Percentiles rank a stretch among this genome's conserved stretches.
phyloP scores from a whole-genome alignment of 371 early-diverging fungal species.

The Blastocladiella emersonii region DNA sequence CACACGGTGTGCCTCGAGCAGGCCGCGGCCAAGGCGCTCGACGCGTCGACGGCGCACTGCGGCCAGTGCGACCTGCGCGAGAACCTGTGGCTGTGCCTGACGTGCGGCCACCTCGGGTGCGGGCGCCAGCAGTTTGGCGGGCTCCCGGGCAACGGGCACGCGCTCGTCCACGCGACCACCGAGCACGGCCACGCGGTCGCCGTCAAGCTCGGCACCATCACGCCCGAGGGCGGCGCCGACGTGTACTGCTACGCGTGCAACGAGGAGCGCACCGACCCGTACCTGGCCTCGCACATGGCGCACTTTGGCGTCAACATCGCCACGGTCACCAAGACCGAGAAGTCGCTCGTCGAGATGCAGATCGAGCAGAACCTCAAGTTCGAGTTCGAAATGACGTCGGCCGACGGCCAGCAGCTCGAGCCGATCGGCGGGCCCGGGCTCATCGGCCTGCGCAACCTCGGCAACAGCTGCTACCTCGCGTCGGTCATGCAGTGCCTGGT shows the following conservation, averaged over 20 bases:
- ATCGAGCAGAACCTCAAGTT: slow-evolving; percentile 90
- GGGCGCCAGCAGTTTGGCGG: slow-evolving; percentile 86
- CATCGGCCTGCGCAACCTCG: slow-evolving; percentile 86
- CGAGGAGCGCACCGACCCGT: slow-evolving; percentile 67
- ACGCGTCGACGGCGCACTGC: slow-evolving; percentile 51
- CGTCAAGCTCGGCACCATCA: slow-evolving; percentile 89
- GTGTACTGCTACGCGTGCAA: slow-evolving; percentile 85
- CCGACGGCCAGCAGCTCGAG: slow-evolving; percentile 74
- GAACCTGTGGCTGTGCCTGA: slow-evolving; percentile 53
- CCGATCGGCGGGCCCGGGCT: slow-evolving; percentile 78
- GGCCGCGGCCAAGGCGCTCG: slow-evolving; percentile 13
- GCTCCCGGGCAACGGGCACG: slow-evolving; percentile 98
- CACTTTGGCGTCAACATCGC: slow-evolving; percentile 80
- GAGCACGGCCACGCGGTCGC: slow-evolving; percentile 68
- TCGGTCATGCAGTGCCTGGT: slow-evolving; percentile 80
- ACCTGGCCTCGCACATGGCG: slow-evolving; percentile 56
- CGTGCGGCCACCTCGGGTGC: slow-evolving; percentile 48
- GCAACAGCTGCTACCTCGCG: slow-evolving; percentile 96
- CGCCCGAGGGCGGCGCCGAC: slow-evolving; percentile 93
- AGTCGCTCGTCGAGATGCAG: slow-evolving; percentile 84
- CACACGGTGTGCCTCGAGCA: slow-evolving; percentile 65
- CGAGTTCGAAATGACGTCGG: slow-evolving; percentile 93
- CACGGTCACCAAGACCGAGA: slow-evolving; percentile 74
- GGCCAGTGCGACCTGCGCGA: slow-evolving; percentile 68
- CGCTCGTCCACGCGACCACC: slow-evolving; percentile 64